phyloP scores from a whole-genome alignment of 371 early-diverging fungal species.

The Apophysomyces elegans region DNA sequence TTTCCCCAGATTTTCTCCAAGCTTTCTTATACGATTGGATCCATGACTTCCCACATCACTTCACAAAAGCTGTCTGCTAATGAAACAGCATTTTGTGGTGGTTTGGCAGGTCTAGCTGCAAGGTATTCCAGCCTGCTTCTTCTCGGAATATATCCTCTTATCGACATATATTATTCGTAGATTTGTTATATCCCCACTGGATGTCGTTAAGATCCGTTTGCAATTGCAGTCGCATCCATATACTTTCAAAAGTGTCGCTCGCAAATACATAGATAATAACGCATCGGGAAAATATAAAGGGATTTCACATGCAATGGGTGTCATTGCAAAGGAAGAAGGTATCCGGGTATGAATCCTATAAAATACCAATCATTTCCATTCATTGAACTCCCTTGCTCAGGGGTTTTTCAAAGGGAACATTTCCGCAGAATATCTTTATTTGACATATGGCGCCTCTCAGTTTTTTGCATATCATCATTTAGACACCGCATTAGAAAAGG shows the following conservation, averaged over 20 bases:
- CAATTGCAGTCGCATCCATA: slow-evolving; percentile 58
- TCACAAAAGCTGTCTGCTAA: slow-evolving; percentile 6
- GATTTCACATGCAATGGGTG: slow-evolving; percentile 56
- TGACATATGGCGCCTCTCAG: slow-evolving; percentile 88
- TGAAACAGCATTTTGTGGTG: slow-evolving; percentile 71
- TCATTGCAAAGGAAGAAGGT: slow-evolving; percentile 75
- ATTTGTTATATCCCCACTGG: slow-evolving; percentile 70
- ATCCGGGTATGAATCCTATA: slow-evolving; percentile 46
- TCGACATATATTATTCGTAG: no score
- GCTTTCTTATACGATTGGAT: not conserved
- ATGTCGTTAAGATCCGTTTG: slow-evolving; percentile 91
- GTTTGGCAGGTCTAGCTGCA: slow-evolving; percentile 68
- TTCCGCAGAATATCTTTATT: slow-evolving; percentile 89
- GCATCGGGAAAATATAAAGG: slow-evolving; percentile 55
- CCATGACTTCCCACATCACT: slow-evolving; percentile 9
- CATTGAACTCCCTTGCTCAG: slow-evolving; percentile 30
- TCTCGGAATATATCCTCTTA: not conserved
- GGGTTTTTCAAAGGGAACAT: slow-evolving; percentile 95
- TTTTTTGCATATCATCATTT: slow-evolving; percentile 74
- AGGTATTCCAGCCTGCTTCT: slow-evolving; percentile 33
- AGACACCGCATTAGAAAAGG: slow-evolving; percentile 34
- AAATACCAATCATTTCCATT: not conserved
- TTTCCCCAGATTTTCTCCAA: no score
- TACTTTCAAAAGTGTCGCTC: not conserved
- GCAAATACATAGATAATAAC: slow-evolving; percentile 6